Evolutionary conservation across 139 green algal genomes (phyloP).

Genomic region (Spirogloea muscicola): DNA sequence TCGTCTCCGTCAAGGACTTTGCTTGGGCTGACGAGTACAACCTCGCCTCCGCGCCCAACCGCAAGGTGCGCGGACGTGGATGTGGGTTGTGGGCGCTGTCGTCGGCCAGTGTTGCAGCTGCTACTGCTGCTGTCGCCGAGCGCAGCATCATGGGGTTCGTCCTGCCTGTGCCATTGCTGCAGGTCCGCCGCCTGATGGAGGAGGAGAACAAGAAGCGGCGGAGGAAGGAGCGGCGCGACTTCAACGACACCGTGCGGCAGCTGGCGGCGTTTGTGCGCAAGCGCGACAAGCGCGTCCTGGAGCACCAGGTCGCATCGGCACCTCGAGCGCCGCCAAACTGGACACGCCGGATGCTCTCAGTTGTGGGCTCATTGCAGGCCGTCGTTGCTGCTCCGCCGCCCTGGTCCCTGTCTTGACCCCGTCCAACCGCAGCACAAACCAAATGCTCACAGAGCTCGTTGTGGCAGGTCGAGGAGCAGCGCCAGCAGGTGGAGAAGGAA

Average conservation of each 20-base stretch:
- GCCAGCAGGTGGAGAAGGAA: constrained; percentile 19
- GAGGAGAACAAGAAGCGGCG: constrained; percentile 79
- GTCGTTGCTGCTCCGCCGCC: too few relatives aligned
- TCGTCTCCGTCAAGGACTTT: constrained; percentile 76
- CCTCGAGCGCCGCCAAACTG: too few relatives aligned
- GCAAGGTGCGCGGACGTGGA: constrained; percentile 54
- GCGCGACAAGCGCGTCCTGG: constrained; percentile 74
- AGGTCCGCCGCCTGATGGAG: constrained; percentile 85
- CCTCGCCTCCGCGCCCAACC: constrained; percentile 69
- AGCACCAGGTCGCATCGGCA: constrained; percentile 44
- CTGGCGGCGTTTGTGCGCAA: constrained; percentile 84
- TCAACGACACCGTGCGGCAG: constrained; percentile 74
- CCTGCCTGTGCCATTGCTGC: background rate
- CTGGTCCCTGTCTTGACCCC: too few relatives aligned
- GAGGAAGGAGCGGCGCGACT: constrained; percentile 58
- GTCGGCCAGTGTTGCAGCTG: background rate
- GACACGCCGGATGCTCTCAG: too few relatives aligned
- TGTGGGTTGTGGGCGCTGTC: background rate
- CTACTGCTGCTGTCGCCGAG: background rate
- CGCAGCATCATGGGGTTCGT: background rate
- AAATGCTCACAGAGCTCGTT: background rate
- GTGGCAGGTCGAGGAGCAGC: constrained; percentile 13
- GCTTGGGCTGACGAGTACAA: constrained; percentile 85
- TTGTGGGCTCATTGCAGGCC: too few relatives aligned
- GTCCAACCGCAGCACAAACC: background rate